Evolutionary conservation across 2,329 filamentous ascomycete genomes (phyloP).

Genomic region (Arthrobotrys iridis): DNA sequence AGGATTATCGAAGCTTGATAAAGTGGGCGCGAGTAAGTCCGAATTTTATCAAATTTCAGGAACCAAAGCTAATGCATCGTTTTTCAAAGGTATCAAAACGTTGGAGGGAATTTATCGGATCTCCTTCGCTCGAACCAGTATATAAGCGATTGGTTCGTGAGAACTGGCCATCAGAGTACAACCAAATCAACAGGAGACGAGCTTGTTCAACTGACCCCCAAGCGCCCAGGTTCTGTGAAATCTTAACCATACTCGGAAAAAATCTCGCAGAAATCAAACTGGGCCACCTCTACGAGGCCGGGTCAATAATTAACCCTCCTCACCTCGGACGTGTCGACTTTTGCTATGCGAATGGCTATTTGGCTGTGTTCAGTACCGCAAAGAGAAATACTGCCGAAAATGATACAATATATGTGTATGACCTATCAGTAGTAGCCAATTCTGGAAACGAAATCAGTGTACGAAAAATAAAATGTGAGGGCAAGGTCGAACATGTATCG

Average conservation of each 20-base stretch:
- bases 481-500: background rate
- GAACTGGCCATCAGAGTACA: constrained; percentile 5
- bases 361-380: background rate
- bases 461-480: background rate
- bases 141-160: background rate
- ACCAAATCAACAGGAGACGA: background rate
- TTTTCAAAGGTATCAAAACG: constrained; percentile 6
- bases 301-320: background rate
- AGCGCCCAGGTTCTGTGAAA: background rate
- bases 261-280: background rate
- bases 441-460: background rate
- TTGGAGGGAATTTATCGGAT: background rate
- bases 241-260: background rate
- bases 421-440: background rate
- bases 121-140: background rate
- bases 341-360: constrained; percentile 4
- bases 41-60: background rate
- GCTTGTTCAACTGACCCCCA: background rate
- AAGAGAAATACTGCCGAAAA: background rate
- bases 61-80: background rate
- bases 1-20: background rate
- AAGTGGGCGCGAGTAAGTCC: background rate
- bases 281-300: constrained; percentile 1
- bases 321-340: background rate
- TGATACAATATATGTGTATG: background rate